These are phyloP conservation scores for Phialophora chinensis DNA, from an alignment of 2,329 filamentous ascomycete species.

Conservation along the genomic window DNA sequence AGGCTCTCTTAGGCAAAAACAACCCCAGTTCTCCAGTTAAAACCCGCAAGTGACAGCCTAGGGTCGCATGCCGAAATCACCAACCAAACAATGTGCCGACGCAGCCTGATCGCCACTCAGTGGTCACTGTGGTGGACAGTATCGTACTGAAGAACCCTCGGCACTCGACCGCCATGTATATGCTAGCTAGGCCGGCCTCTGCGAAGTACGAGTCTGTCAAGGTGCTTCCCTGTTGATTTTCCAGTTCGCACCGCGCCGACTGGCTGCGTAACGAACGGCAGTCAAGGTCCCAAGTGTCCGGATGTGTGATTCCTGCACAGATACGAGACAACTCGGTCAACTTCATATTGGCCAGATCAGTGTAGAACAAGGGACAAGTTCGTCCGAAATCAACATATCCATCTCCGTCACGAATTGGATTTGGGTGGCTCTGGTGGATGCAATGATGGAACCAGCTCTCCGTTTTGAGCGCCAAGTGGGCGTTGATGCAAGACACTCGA, in stretches of 20 bases:
- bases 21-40: slow-evolving; percentile 4
- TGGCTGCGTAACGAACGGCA: slow-evolving; percentile 13
- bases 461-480: neutral
- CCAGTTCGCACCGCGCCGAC: slow-evolving; percentile 3
- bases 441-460: slow-evolving; percentile 16
- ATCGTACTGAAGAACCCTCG: neutral
- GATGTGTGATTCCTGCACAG: neutral
- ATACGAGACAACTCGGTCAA: neutral
- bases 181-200: neutral
- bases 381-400: neutral
- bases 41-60: neutral
- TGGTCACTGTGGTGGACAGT: neutral
- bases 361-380: neutral
- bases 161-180: neutral
- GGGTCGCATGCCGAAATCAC: neutral
- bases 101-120: slow-evolving; percentile 8
- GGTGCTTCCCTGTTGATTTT: slow-evolving; percentile 6
- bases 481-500: slow-evolving; percentile 11
- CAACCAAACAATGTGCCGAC: neutral
- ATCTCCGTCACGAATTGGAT: neutral
- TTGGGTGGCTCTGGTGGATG: slow-evolving; percentile 4
- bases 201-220: neutral
- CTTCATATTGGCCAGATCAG: neutral
- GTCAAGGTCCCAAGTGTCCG: neutral
- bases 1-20: slow-evolving; percentile 9